Conservation (phyloP, 169 alveolate species). For the Plasmodium vinckei region DNA sequence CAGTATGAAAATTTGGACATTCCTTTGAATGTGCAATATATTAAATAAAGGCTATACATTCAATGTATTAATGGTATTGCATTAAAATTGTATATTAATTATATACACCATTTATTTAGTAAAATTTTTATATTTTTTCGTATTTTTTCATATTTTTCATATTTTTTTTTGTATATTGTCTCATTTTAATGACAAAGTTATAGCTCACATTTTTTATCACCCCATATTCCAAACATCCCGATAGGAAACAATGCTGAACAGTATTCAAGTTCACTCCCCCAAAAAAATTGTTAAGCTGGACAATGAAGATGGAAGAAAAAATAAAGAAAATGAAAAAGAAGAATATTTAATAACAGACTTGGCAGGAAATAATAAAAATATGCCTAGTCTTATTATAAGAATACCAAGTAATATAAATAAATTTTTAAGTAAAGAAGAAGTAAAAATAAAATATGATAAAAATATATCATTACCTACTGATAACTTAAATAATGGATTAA, state of each 20-base stretch:
- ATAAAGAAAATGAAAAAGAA: slow-evolving; percentile 61
- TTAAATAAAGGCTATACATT: no score
- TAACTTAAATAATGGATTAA: slow-evolving; percentile 17
- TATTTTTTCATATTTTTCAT: no score
- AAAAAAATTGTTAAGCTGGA: slow-evolving; percentile 20
- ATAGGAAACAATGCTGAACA: slow-evolving; percentile 32
- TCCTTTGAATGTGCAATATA: no score
- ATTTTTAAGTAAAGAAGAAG: slow-evolving; percentile 66
- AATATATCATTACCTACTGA: slow-evolving; percentile 37
- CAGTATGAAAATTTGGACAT: no score
- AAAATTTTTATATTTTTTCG: no score
- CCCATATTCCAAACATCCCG: neutral
- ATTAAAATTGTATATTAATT: no score
- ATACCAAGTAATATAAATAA: slow-evolving; percentile 48
- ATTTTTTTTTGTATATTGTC: no score
- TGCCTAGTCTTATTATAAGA: slow-evolving; percentile 64
- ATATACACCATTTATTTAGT: no score
- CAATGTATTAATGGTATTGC: no score
- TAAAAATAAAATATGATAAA: slow-evolving; percentile 31
- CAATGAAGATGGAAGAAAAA: slow-evolving; percentile 12
- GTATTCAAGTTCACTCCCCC: slow-evolving; percentile 53
- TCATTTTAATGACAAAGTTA: no score
- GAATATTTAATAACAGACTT: slow-evolving; percentile 52
- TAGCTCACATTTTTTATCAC: neutral
- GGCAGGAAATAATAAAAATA: slow-evolving; percentile 32